A percentile compares a stretch with the other conserved stretches of the same genome.
Conservation (phyloP, 2,329 filamentous ascomycete genomes). For the Lachnellula occidentalis region DNA sequence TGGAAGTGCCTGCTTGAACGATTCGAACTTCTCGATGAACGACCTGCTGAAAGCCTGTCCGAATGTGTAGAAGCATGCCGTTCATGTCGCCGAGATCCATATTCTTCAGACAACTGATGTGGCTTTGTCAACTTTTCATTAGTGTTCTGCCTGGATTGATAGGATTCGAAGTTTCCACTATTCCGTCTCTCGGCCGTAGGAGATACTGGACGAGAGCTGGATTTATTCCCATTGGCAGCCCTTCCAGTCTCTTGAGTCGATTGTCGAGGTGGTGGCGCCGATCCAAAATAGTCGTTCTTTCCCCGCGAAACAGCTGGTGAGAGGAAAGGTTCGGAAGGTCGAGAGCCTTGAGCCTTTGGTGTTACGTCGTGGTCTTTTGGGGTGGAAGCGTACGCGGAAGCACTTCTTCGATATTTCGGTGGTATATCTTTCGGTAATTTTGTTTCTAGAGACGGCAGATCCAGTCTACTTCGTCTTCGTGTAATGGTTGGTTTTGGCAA, state of each 20-base stretch:
- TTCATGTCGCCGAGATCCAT: slow-evolving; percentile 14
- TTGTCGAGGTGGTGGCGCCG: slow-evolving; percentile 25
- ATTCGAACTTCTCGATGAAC: slow-evolving; percentile 20
- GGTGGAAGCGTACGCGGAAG: slow-evolving; percentile 22
- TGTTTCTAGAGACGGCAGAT: slow-evolving; percentile 30
- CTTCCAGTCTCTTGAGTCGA: slow-evolving; percentile 22
- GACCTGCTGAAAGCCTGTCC: slow-evolving; percentile 12
- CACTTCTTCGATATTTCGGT: slow-evolving; percentile 27
- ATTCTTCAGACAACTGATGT: slow-evolving; percentile 22
- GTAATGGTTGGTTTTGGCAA: slow-evolving; percentile 10
- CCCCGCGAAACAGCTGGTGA: slow-evolving; percentile 40
- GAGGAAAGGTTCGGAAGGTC: slow-evolving; percentile 36
- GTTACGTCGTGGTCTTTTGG: slow-evolving; percentile 17
- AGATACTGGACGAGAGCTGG: slow-evolving; percentile 16
- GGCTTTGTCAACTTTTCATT: slow-evolving; percentile 23
- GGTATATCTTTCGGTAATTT: slow-evolving; percentile 28
- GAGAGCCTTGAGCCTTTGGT: slow-evolving; percentile 29
- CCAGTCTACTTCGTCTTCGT: slow-evolving; percentile 26
- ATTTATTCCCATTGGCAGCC: slow-evolving; percentile 26
- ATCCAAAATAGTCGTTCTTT: slow-evolving; percentile 18
- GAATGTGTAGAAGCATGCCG: slow-evolving; percentile 17
- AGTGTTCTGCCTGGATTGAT: slow-evolving; percentile 15
- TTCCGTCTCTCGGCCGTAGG: slow-evolving; percentile 18
- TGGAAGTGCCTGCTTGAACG: slow-evolving; percentile 17
- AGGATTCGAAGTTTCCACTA: slow-evolving; percentile 16